A percentile compares a stretch with the other conserved stretches of the same genome.
phyloP scores from a whole-genome alignment of 1,284 basidiomycete species.

The Cutaneotrichosporon cavernicola region DNA sequence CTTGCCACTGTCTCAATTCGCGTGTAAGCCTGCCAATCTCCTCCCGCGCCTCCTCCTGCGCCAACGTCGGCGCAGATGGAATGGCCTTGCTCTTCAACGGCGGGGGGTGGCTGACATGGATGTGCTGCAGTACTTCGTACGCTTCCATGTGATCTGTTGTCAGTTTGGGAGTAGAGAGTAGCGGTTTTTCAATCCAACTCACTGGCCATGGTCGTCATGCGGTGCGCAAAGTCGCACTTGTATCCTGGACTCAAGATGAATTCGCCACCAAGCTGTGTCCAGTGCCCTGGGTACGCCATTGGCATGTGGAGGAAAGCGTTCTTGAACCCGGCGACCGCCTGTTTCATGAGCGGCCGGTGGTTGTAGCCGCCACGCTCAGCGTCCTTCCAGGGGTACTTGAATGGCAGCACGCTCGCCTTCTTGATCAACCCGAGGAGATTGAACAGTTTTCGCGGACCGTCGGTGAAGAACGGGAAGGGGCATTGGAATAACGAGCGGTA shows the following conservation, averaged over 20 bases:
- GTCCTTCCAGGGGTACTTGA: slow-evolving; percentile 23
- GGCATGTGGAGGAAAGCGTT: slow-evolving; percentile 46
- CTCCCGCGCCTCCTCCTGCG: slow-evolving; percentile 10
- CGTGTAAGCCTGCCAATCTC: slow-evolving; percentile 11
- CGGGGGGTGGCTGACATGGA: background rate
- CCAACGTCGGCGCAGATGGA: background rate
- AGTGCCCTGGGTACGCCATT: slow-evolving; percentile 41
- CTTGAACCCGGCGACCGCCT: slow-evolving; percentile 33
- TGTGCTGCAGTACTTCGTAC: slow-evolving; percentile 29
- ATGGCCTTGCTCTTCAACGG: background rate
- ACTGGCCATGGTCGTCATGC: slow-evolving; percentile 51
- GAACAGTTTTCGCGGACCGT: slow-evolving; percentile 41
- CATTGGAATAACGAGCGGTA: slow-evolving; percentile 50
- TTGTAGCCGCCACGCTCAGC: slow-evolving; percentile 4
- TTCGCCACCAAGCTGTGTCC: slow-evolving; percentile 52
- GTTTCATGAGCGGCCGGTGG: slow-evolving; percentile 6
- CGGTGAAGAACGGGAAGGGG: slow-evolving; percentile 51
- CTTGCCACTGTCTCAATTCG: slow-evolving; percentile 3
- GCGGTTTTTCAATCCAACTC: too few relatives aligned
- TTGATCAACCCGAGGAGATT: slow-evolving; percentile 46
- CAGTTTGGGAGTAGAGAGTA: background rate
- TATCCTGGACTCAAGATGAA: slow-evolving; percentile 44
- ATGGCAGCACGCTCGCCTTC: slow-evolving; percentile 46
- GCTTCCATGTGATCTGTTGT: slow-evolving; percentile 50
- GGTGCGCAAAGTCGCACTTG: slow-evolving; percentile 51